phyloP scores from a whole-genome alignment of 805 yeast species.

The Lipomyces mesembrius region DNA sequence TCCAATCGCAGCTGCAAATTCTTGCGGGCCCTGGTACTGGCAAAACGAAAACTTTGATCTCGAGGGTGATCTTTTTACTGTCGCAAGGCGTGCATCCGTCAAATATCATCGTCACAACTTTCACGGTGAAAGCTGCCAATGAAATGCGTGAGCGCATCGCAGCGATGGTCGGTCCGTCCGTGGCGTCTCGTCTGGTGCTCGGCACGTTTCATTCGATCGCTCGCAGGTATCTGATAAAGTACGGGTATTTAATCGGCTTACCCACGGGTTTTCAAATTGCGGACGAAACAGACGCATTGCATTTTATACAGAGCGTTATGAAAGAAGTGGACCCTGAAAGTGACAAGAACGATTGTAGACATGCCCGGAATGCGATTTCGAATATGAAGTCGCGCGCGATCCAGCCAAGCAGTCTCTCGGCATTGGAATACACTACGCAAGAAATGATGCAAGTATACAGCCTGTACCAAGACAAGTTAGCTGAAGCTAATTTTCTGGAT shows the following conservation, averaged over 20 bases:
- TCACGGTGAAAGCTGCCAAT: constrained; percentile 88
- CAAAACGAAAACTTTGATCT: constrained; percentile 51
- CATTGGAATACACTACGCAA: not conserved
- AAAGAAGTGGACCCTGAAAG: constrained; percentile 36
- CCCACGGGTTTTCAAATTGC: constrained; percentile 55
- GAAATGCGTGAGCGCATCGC: constrained; percentile 75
- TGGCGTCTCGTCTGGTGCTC: constrained; percentile 56
- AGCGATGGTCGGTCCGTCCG: constrained; percentile 35
- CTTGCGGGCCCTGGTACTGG: constrained; percentile 74
- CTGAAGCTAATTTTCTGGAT: constrained; percentile 53
- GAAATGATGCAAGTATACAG: constrained; percentile 49
- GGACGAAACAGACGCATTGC: constrained; percentile 64
- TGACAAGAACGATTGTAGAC: constrained; percentile 14
- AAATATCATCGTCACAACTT: constrained; percentile 81
- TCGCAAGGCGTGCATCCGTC: constrained; percentile 61
- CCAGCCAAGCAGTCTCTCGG: not conserved
- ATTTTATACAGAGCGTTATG: constrained; percentile 48
- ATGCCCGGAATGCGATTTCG: constrained; percentile 16
- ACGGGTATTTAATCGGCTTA: constrained; percentile 57
- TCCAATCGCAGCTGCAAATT: constrained; percentile 53
- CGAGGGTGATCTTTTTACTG: constrained; percentile 64
- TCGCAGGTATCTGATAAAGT: constrained; percentile 57
- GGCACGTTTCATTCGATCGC: constrained; percentile 94
- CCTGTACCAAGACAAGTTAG: constrained; percentile 58
- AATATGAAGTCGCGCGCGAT: constrained; percentile 33